phyloP scores from a whole-genome alignment of 1,139 yeast genomes.

The Petasospora rhodanensis region DNA sequence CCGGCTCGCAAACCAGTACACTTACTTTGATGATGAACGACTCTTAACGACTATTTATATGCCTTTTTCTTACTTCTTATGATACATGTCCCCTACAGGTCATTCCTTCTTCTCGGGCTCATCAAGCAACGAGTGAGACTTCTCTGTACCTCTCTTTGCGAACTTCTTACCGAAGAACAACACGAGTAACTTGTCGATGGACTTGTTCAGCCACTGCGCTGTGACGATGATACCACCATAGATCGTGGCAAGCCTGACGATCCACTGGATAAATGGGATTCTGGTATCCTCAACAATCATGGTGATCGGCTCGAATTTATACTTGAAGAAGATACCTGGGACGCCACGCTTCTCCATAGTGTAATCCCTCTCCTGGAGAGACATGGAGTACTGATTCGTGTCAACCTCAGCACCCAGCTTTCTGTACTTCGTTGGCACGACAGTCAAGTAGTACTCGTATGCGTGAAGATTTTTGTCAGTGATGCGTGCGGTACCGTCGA shows the following conservation, averaged over 20 bases:
- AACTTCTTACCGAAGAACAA: constrained; percentile 46
- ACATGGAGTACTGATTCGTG: constrained; percentile 82
- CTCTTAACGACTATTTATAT: no score
- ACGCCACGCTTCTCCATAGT: constrained; percentile 29
- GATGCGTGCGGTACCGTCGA: constrained; percentile 66
- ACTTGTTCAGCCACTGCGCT: constrained; percentile 42
- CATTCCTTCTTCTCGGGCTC: constrained; percentile 6
- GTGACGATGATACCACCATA: constrained; percentile 59
- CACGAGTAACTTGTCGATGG: constrained; percentile 40
- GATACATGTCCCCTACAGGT: no score
- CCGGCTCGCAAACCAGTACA: constrained; percentile 35
- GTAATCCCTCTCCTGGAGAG: constrained; percentile 24
- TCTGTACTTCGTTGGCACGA: constrained; percentile 78
- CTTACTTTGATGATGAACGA: constrained; percentile 8
- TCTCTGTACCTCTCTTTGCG: constrained; percentile 54
- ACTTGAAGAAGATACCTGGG: constrained; percentile 82
- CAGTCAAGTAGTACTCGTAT: constrained; percentile 65
- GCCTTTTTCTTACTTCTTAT: no score
- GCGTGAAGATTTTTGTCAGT: constrained; percentile 42
- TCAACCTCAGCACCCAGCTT: constrained; percentile 68
- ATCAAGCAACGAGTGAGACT: constrained; percentile 27
- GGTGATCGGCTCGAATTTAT: constrained; percentile 85
- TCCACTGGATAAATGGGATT: constrained; percentile 71
- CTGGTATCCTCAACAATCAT: constrained; percentile 66
- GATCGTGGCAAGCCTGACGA: constrained; percentile 75